Base-by-base conservation (phyloP, 305 asterid species). In the Fraxinus velutina region DNA sequence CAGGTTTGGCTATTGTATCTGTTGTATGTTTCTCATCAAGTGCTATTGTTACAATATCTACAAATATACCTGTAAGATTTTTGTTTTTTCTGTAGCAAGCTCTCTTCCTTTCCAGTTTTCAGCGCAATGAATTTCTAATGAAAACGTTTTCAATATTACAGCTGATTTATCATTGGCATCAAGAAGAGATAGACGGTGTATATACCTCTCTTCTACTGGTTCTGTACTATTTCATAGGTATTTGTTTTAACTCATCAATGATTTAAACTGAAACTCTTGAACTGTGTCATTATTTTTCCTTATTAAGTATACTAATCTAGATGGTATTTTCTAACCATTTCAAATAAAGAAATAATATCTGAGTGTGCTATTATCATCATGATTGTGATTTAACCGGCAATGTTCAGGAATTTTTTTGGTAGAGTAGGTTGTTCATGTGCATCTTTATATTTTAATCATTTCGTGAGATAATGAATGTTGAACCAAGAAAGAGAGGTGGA, bases 1-100 rank as follows among this genome's bases (percentile, higher is more conserved):
- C 91, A 62, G 90, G 98, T 50, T 84, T 96, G 94, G 97, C 97
- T 64, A 85, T 88, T 84, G 97, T 94, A 70, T 94, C 93, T 57
- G 89, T 96, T 21, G 30, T 93, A 74, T 88, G 98, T 85, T 96
- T 94, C 85, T 87, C 97, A 57, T 88, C 94, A 79, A 93, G 94
- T 88, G 94, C 98, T 73, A 30, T 84, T 32, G 85, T 94, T 68
- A 96, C 97, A 33, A 85, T 96, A 75, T 82, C 86, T 75, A 91
- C 98, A 60, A 87, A 92, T 79, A 91, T 92, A 78, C 98, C 99
- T 6, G 99, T 95, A 92, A 80, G 93, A 71, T 82, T 77, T 70
- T 80, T 81, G 39, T 75, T 83, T 39, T 17, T 83, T 62, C 32
- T 75, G 9, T 76, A 73, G 10, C 55, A 19, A 29, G 12, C 34